These are phyloP conservation scores for Aaosphaeria arxii DNA, from an alignment of 2,329 filamentous ascomycete species.

Conservation along the genomic window DNA sequence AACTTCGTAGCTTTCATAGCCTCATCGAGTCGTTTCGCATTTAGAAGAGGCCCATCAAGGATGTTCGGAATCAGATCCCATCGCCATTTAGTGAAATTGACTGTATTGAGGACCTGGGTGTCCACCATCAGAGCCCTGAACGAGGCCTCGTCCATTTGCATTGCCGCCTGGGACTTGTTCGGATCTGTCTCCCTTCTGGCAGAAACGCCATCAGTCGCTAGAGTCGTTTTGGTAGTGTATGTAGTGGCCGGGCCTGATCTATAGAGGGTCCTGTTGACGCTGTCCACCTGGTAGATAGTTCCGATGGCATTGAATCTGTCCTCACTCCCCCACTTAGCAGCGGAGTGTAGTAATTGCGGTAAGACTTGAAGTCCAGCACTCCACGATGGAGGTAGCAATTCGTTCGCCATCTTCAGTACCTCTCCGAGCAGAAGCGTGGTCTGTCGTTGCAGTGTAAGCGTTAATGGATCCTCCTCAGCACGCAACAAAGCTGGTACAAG, in stretches of 20 bases:
- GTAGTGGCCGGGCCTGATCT: conserved; percentile 60
- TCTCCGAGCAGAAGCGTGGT: conserved; percentile 89
- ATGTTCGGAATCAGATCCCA: conserved; percentile 91
- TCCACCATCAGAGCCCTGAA: conserved; percentile 67
- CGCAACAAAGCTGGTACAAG: conserved; percentile 55
- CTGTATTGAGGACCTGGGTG: conserved; percentile 81
- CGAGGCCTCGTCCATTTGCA: conserved; percentile 61
- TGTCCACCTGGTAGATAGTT: conserved; percentile 97
- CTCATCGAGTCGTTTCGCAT: conserved; percentile 88
- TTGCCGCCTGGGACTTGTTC: conserved; percentile 54
- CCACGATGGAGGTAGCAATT: conserved; percentile 76
- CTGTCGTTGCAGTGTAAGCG: conserved; percentile 74
- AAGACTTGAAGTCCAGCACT: conserved; percentile 84
- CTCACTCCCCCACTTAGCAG: conserved; percentile 68
- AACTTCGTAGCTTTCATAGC: conserved; percentile 95
- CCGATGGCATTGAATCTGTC: conserved; percentile 78
- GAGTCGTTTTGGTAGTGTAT: conserved; percentile 26
- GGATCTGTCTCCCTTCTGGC: conserved; percentile 41
- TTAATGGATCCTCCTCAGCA: conserved; percentile 66
- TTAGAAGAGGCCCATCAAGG: conserved; percentile 88
- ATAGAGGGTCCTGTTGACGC: conserved; percentile 89
- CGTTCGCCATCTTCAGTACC: conserved; percentile 83
- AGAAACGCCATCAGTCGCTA: conserved; percentile 13
- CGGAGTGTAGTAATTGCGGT: conserved; percentile 77
- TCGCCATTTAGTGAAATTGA: conserved; percentile 94